Conservation (phyloP, 345 rosid species). For the Eucalyptus polyanthemos region DNA sequence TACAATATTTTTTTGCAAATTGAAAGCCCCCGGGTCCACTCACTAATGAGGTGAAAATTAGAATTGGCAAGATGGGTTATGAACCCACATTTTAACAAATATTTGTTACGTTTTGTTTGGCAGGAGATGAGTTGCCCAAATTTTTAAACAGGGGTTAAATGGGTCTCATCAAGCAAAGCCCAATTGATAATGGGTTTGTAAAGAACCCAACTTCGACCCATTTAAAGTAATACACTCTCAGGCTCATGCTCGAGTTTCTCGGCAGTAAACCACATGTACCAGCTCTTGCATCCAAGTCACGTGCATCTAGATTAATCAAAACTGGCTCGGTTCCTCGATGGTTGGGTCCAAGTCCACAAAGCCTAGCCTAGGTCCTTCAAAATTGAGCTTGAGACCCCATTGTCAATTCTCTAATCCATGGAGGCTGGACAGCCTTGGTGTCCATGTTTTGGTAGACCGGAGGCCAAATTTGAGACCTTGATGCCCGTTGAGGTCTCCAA, state of each 20-base stretch:
- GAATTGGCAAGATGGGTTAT: neutral
- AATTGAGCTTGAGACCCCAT: neutral
- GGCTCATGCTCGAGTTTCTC: neutral
- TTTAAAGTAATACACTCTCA: neutral
- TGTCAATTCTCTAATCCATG: neutral
- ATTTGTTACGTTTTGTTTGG: neutral
- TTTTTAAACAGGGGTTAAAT: neutral
- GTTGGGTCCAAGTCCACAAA: neutral
- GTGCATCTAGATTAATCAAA: neutral
- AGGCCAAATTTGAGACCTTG: neutral
- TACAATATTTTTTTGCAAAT: neutral
- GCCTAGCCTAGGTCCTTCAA: neutral
- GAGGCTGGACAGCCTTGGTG: neutral
- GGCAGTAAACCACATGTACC: neutral
- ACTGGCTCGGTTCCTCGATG: neutral
- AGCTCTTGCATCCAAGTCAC: neutral
- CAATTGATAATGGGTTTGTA: neutral
- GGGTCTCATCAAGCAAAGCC: neutral
- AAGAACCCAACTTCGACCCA: neutral
- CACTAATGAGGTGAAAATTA: neutral
- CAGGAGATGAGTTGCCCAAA: neutral
- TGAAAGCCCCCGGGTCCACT: neutral
- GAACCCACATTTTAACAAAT: neutral
- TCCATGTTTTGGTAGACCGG: neutral
- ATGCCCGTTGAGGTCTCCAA: rapidly evolving